Conservation (phyloP, 2,329 filamentous ascomycete genomes). For the Tympanopsis confertula region DNA sequence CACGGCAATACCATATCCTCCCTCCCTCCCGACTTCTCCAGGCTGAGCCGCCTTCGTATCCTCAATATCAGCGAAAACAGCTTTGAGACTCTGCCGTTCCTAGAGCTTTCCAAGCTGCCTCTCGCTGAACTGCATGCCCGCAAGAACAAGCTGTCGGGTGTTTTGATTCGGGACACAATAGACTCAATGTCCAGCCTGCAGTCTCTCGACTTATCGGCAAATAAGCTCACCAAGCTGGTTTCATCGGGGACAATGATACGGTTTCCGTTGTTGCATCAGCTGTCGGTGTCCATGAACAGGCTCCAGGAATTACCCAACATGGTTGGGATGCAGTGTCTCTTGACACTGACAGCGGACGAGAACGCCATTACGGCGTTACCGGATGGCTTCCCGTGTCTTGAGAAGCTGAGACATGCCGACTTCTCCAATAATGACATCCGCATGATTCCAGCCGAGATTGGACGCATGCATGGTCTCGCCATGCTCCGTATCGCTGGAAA, state of each 20-base stretch:
- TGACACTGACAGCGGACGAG: constrained; percentile 67
- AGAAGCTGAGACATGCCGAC: constrained; percentile 64
- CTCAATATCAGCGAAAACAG: constrained; percentile 74
- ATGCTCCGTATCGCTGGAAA: constrained; percentile 78
- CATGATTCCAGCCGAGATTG: constrained; percentile 63
- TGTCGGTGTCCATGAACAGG: constrained; percentile 73
- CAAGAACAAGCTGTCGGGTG: constrained; percentile 68
- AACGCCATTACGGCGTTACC: constrained; percentile 73
- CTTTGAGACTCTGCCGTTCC: constrained; percentile 60
- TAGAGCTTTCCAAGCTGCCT: constrained; percentile 53
- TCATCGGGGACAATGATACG: constrained; percentile 31
- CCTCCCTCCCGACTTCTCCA: constrained; percentile 56
- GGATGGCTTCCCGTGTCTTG: constrained; percentile 57
- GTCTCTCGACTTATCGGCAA: constrained; percentile 65
- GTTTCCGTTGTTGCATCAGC: constrained; percentile 60
- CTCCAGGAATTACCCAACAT: constrained; percentile 64
- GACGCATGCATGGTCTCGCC: constrained; percentile 65
- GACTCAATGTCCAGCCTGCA: constrained; percentile 54
- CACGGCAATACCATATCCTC: constrained; percentile 67
- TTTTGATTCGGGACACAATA: constrained; percentile 55
- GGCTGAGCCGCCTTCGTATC: constrained; percentile 57
- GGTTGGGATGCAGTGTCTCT: constrained; percentile 59
- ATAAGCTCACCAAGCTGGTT: constrained; percentile 51
- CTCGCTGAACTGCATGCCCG: constrained; percentile 63
- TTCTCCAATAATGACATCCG: constrained; percentile 78